Evolutionary conservation across 176 grass and related monocot genomes (phyloP).

Genomic region (Olyra latifolia): DNA sequence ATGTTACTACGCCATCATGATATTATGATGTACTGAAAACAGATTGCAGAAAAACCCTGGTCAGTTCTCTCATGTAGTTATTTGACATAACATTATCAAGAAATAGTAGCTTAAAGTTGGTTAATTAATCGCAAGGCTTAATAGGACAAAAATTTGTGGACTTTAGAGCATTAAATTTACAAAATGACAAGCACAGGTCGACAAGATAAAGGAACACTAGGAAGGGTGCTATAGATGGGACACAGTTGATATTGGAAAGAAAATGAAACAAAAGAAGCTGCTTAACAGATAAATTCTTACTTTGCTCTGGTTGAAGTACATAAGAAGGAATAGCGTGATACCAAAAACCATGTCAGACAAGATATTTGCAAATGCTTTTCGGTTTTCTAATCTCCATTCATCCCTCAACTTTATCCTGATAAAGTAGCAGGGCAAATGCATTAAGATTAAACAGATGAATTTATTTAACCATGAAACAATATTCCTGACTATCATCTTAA

Average conservation of each 20-base stretch:
- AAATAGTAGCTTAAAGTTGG: not conserved
- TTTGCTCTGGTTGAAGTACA: constrained; percentile 88
- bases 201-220: constrained; percentile 5
- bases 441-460: constrained; percentile 36
- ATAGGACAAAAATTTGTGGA: not conserved
- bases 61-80: not conserved
- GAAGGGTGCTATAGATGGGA: not conserved
- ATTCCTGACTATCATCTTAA: constrained; percentile 25
- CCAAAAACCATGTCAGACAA: constrained; percentile 88
- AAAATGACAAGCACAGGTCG: not conserved
- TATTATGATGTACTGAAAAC: not conserved
- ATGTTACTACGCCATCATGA: not conserved
- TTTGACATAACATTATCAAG: not conserved
- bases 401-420: constrained; percentile 91
- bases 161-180: constrained; percentile 9
- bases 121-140: not conserved
- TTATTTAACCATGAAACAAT: constrained; percentile 12
- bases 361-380: constrained; percentile 90
- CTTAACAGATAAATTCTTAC: constrained; percentile 50
- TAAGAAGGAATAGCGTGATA: constrained; percentile 78
- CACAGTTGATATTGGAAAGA: not conserved
- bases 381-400: constrained; percentile 90
- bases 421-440: constrained; percentile 32
- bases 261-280: not conserved
- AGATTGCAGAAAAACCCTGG: not conserved